phyloP scores from a whole-genome alignment of 768 basidiomycete species.

The Phlegmacium glaucopus region DNA sequence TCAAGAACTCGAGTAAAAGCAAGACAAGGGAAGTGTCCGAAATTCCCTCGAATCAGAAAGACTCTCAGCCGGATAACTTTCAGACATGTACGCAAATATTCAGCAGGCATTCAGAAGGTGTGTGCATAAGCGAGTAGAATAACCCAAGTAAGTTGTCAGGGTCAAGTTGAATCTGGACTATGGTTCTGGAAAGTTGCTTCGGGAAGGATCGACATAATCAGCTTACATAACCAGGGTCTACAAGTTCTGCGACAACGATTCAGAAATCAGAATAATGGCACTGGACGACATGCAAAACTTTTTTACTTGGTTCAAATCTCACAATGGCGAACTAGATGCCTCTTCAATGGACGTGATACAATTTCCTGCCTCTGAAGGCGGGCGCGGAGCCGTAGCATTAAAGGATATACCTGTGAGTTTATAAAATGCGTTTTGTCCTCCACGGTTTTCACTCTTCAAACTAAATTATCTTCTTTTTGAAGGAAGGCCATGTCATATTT shows the following conservation, averaged over 20 bases:
- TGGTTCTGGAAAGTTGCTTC: too few relatives aligned
- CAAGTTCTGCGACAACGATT: too few relatives aligned
- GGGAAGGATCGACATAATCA: neutral
- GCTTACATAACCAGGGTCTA: neutral
- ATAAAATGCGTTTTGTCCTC: neutral
- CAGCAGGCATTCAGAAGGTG: too few relatives aligned
- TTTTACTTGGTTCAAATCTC: constrained; percentile 55
- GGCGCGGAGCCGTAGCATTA: constrained; percentile 74
- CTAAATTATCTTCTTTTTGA: constrained; percentile 2
- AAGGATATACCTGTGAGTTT: constrained; percentile 62
- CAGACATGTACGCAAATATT: too few relatives aligned
- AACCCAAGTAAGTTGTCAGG: too few relatives aligned
- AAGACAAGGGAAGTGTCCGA: too few relatives aligned
- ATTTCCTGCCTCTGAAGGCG: constrained; percentile 51
- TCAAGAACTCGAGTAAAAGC: too few relatives aligned
- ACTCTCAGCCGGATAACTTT: too few relatives aligned
- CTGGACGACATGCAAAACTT: constrained; percentile 27
- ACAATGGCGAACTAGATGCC: constrained; percentile 49
- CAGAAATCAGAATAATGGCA: too few relatives aligned
- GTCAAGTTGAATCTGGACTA: too few relatives aligned
- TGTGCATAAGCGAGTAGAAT: too few relatives aligned
- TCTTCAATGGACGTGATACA: constrained; percentile 40
- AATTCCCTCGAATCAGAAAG: too few relatives aligned
- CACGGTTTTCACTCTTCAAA: neutral
- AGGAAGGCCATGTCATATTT: constrained; percentile 80